Conservation (phyloP, 345 rosid genomes). For the Leavenworthia alabamica region DNA sequence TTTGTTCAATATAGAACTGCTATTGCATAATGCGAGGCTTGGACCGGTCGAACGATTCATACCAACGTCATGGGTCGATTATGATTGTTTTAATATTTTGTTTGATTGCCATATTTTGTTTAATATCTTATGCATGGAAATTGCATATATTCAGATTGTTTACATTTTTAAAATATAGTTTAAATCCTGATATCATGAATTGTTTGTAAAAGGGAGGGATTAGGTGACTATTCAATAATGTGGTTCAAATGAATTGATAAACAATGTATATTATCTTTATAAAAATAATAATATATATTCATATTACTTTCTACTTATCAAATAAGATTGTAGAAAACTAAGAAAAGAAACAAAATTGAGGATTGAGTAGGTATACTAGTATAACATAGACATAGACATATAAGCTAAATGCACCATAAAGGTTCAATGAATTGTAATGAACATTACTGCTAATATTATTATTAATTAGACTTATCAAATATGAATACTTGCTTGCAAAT, state of each 20-base stretch:
- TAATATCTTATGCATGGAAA: conserved; percentile 13
- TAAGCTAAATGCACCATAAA: conserved; percentile 10
- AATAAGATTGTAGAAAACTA: neutral
- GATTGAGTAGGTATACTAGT: conserved; percentile 23
- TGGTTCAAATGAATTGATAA: neutral
- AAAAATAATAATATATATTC: neutral
- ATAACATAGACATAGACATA: conserved; percentile 11
- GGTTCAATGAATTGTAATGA: conserved; percentile 23
- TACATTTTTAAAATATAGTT: too few relatives aligned
- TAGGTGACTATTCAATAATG: neutral
- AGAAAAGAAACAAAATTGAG: neutral
- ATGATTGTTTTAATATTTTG: neutral
- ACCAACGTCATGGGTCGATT: neutral
- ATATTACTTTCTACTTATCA: neutral
- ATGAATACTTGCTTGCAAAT: conserved; percentile 6
- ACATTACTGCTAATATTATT: neutral
- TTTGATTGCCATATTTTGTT: conserved; percentile 16
- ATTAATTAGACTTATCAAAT: conserved; percentile 18
- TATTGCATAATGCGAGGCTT: conserved; percentile 12
- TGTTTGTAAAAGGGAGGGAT: neutral
- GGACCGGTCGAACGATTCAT: neutral
- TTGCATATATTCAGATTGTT: too few relatives aligned
- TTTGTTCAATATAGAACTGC: conserved; percentile 19
- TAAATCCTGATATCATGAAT: too few relatives aligned
- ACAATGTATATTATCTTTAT: neutral